Evolutionary conservation across 495 filamentous ascomycete species (phyloP).

Genomic region (Oleoguttula mirabilis): DNA sequence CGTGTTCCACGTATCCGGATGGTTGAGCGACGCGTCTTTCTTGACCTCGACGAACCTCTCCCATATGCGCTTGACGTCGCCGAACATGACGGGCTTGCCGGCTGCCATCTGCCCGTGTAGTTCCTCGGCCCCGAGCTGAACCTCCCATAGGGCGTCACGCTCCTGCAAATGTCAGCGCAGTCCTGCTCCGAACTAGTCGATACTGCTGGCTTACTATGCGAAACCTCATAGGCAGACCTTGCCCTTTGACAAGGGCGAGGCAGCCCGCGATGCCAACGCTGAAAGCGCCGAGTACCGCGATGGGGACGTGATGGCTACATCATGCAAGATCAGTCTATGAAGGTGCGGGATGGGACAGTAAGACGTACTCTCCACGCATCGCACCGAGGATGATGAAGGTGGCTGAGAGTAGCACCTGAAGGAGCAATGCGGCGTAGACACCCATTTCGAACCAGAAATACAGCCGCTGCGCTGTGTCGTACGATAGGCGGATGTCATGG

Average conservation of each 20-base stretch:
- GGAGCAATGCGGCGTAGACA: neutral
- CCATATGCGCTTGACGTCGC: slow-evolving; percentile 4
- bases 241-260: slow-evolving; percentile 4
- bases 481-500: slow-evolving; percentile 1
- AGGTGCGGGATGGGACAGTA: too few species aligned
- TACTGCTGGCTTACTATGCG: slow-evolving; percentile 1
- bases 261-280: slow-evolving; percentile 1
- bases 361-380: slow-evolving; percentile 5
- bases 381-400: slow-evolving; percentile 6
- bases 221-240: slow-evolving; percentile 6
- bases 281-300: slow-evolving; percentile 5
- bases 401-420: slow-evolving; percentile 4
- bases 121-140: slow-evolving; percentile 6
- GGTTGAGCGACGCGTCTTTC: slow-evolving; percentile 4
- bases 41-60: slow-evolving; percentile 3
- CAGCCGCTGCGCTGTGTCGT: neutral
- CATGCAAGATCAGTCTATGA: too few species aligned
- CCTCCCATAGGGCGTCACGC: slow-evolving; percentile 7
- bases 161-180: neutral
- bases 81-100: slow-evolving; percentile 4
- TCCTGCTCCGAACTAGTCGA: neutral
- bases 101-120: slow-evolving; percentile 6
- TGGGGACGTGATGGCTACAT: slow-evolving; percentile 1
- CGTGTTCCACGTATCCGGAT: slow-evolving; percentile 8
- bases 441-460: slow-evolving; percentile 3